Base-by-base conservation (phyloP, 2,329 filamentous ascomycete genomes). In the Blumeriella jaapii region DNA sequence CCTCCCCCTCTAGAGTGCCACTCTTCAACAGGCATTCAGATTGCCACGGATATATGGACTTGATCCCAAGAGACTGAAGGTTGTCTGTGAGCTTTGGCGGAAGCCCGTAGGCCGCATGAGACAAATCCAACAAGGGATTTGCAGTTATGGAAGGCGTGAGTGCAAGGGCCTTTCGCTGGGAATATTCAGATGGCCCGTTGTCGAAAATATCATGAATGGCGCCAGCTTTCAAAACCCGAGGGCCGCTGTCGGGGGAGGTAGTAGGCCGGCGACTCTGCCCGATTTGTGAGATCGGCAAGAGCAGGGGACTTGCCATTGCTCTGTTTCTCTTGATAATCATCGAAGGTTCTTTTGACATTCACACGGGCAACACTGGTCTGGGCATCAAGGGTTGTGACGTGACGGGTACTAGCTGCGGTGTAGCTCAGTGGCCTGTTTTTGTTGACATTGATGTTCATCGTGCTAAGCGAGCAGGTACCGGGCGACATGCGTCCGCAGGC, bases 41-140 rank as follows among this genome's bases (percentile, higher is more conserved):
- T 56, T 86, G 82, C 82, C 82, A 87, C 2, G 78, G 77, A 48
- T 86, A 86, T 40, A 86, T 86, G 45, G 68, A 70, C 25, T 64
- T 69, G 37, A 87, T 79, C n/a, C 81, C 81, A 24, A 82, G 61
- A 0, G 62, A 59, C 30, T 64, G 65, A 50, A 86, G 70, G 49
- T 85, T 86, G 12, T 63, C 57, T 3, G 82, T 69, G 24, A 86
- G 59, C 15, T 63, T 57, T 0, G 58, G 45, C 2, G 78, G 74
- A 10, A 87, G 61, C 6, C 62, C 69, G 59, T 85, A 87, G 24
- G 60, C 61, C 1, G 68, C 61, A 54, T 85, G 72, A 4, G 67
- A 65, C 18, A 87, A 62, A 10, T 67, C 72, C 12, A 85, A 63
- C 37, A 68, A 60, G 6, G 69, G 65, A 45, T 78, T 70, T 17